Conservation (phyloP, 1,139 yeast genomes). For the Candida pseudocylindracea region DNA sequence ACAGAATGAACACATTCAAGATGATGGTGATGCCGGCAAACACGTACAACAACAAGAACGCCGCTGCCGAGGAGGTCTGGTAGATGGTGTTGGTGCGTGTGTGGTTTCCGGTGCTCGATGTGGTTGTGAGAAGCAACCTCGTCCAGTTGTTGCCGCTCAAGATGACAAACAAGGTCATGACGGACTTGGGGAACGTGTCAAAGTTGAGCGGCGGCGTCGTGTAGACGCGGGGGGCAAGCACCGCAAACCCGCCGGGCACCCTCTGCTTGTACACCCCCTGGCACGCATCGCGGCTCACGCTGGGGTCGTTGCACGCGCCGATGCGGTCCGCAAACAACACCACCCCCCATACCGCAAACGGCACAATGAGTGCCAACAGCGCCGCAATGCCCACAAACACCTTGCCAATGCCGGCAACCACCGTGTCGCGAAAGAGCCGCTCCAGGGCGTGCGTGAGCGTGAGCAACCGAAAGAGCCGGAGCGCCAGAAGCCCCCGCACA, state of each 20-base stretch:
- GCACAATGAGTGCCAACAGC: constrained; percentile 55
- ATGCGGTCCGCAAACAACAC: constrained; percentile 57
- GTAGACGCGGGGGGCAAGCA: constrained; percentile 53
- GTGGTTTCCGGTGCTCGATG: constrained; percentile 54
- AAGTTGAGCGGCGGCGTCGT: constrained; percentile 41
- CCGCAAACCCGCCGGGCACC: constrained; percentile 63
- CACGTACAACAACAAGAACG: constrained; percentile 52
- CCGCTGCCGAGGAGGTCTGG: constrained; percentile 12
- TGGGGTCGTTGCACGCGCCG: constrained; percentile 50
- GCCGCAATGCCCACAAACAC: constrained; percentile 57
- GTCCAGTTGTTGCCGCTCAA: constrained; percentile 90
- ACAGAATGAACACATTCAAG: constrained; percentile 72
- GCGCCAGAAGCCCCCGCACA: constrained; percentile 67
- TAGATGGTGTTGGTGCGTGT: no score
- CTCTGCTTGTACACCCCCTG: constrained; percentile 31
- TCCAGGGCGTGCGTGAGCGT: constrained; percentile 65
- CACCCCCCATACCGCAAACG: constrained; percentile 84
- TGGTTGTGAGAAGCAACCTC: constrained; percentile 45
- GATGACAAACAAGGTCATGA: constrained; percentile 58
- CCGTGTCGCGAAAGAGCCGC: constrained; percentile 57
- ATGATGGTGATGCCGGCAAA: constrained; percentile 67
- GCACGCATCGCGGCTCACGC: constrained; percentile 19
- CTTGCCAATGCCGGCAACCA: constrained; percentile 61
- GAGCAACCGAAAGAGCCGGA: constrained; percentile 66
- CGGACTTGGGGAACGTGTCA: constrained; percentile 40